Evolutionary conservation across 2,329 filamentous ascomycete genomes (phyloP), one percentile per base, ranked within the genome.

Genomic region (Coniella vitis): DNA sequence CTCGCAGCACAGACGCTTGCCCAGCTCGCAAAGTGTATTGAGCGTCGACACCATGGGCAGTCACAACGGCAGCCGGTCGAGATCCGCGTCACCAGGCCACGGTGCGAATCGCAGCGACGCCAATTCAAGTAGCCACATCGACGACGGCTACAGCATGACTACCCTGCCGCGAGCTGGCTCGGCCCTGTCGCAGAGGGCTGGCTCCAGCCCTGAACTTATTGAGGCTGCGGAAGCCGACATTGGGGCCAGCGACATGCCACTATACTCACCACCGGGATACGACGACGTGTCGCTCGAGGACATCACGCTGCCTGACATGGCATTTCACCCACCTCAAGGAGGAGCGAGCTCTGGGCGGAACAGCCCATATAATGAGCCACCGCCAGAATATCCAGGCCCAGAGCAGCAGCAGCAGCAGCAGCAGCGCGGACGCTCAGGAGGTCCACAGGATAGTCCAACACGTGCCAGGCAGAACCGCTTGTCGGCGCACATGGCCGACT

Each of bases 11-110:
- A 64, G 63, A 2, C 69, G 77, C 47, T 69, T 71, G 31, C 65
- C 66, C 19, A 78, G 75, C 58, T 67, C 64, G n/a, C 75, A 73
- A 57, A 81, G 79, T 1, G 67, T 78, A 14, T 58, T 78, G n/a
- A 81, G 75, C 60, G 68, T 80, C 51, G 67, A 70, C 48, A 64
- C 64, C 2, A 46, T 55, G 34, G 55, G 55, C 48, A 68, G 64
- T 32, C 51, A 55, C 34, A 51, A 56, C 21, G 49, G 43, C n/a
- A 34, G 37, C 32, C 42, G 39, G 10, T 47, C 51, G 4, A 45
- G 48, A 20, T 53, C 57, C 2, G 58, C 54, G 3, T 58, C 58
- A 9, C 58, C 57, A 12, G 51, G 45, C 14, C 31, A 51, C 8
- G 47, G 51, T 2, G 55, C 55, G 8, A 55, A 51, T 1, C 66